These are phyloP conservation scores for Oleoguttula mirabilis DNA, from an alignment of 495 filamentous ascomycete species.

Conservation along the genomic window DNA sequence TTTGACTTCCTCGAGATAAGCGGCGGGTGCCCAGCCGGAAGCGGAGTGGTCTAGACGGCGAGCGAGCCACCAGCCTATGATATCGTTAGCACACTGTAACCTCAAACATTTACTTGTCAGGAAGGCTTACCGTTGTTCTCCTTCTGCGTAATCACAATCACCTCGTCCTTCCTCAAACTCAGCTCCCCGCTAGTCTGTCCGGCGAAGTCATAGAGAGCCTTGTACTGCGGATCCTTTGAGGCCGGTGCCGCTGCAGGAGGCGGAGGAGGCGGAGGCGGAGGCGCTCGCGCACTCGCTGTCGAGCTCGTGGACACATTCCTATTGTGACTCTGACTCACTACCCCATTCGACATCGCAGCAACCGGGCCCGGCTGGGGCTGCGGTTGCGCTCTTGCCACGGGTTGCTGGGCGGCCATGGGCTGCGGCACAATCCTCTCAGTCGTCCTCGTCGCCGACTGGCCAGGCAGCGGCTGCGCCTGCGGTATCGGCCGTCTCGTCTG, in stretches of 20 bases:
- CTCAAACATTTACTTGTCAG: too few species aligned
- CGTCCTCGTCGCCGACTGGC: slow-evolving; percentile 9
- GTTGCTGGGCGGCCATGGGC: slow-evolving; percentile 10
- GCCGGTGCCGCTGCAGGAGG: slow-evolving; percentile 58
- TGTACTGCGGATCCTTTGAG: slow-evolving; percentile 61
- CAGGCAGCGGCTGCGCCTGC: slow-evolving; percentile 24
- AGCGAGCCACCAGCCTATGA: slow-evolving; percentile 87
- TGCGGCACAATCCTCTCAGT: slow-evolving; percentile 23
- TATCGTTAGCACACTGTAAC: too few species aligned
- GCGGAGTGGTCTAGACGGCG: slow-evolving; percentile 49
- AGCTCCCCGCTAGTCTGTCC: slow-evolving; percentile 72
- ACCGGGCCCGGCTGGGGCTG: slow-evolving; percentile 20
- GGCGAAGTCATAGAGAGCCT: slow-evolving; percentile 78
- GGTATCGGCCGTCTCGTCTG: slow-evolving; percentile 23
- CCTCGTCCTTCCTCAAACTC: slow-evolving; percentile 59
- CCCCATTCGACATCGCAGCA: slow-evolving; percentile 34
- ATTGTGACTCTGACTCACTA: slow-evolving; percentile 31
- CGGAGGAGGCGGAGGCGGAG: slow-evolving; percentile 58
- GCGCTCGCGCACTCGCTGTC: slow-evolving; percentile 36
- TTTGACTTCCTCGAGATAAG: slow-evolving; percentile 75
- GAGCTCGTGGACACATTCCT: slow-evolving; percentile 38
- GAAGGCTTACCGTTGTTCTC: slow-evolving; percentile 69
- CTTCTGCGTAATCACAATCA: slow-evolving; percentile 77
- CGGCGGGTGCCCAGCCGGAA: slow-evolving; percentile 86
- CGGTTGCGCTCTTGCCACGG: not conserved